Base-by-base conservation (phyloP, 495 filamentous ascomycete genomes). In the Xylaria palmicola region DNA sequence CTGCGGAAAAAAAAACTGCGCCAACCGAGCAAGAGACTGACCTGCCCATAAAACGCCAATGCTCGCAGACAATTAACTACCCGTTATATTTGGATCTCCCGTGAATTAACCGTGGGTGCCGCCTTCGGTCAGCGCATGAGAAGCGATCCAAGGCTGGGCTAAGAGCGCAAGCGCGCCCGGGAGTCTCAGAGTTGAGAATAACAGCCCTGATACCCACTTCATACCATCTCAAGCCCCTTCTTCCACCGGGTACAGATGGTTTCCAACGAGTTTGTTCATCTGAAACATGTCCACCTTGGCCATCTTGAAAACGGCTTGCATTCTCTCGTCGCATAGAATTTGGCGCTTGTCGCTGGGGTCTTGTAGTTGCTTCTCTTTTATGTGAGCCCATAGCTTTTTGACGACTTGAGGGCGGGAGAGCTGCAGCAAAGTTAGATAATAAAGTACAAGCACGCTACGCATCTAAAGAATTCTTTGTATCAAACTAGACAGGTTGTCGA, bases 231-330 rank as follows among this genome's bases (percentile, higher is more conserved):
- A 61, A 12, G n/a, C 50, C 2, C 29, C 76, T 62, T 85, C 81
- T 36, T 84, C 82, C 47, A 84, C 69, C 9, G 78, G 78, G 62
- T 84, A 83, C 17, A 85, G 75, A 50, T 85, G 82, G 62, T 78
- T 79, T 4, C 80, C 81, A 1, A 85, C 72, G 10, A 81, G 72
- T 69, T 84, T 83, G 77, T 94, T 97, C 92, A 97, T 96, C 41
- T 91, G 92, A 69, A 98, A 98, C 95, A 98, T 98, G 67, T 97
- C 91, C 36, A 98, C 88, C 64, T 85, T 89, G 61, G 92, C 89
- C 65, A 88, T 84, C 71, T 93, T 93, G 79, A 98, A 98, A 3
- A 98, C 89, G 1, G 87, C 86, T 34, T 90, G 85, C 87, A 98
- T 86, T 48, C 84, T 83, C 37, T 96, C 91, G 75, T 98, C 95